These are phyloP conservation scores for Teratosphaeria viscida DNA, from an alignment of 2,329 filamentous ascomycete genomes.

Conservation along the genomic window DNA sequence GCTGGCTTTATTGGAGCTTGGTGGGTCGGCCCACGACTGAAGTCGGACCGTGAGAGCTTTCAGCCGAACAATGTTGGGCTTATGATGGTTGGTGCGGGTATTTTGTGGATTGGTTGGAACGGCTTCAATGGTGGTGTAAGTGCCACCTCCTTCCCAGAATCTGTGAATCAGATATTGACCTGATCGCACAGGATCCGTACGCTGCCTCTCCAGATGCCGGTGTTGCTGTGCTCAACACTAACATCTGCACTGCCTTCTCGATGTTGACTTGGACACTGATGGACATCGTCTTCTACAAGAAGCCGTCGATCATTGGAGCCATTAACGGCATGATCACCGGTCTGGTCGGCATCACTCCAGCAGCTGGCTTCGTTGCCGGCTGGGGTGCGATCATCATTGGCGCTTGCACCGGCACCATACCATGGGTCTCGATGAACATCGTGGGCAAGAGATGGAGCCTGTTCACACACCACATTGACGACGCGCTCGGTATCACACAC, in stretches of 20 bases:
- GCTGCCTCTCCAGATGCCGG: slow-evolving; percentile 40
- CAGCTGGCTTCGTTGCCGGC: slow-evolving; percentile 41
- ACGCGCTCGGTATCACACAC: slow-evolving; percentile 42
- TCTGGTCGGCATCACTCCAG: slow-evolving; percentile 43
- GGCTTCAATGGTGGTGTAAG: slow-evolving; percentile 40
- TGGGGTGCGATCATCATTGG: slow-evolving; percentile 43
- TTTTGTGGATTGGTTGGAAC: slow-evolving; percentile 45
- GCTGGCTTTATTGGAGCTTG: slow-evolving; percentile 39
- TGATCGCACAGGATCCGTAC: slow-evolving; percentile 33
- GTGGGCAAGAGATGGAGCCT: slow-evolving; percentile 41
- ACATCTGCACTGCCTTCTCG: slow-evolving; percentile 39
- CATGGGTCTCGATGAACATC: slow-evolving; percentile 42
- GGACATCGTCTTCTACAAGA: slow-evolving; percentile 39
- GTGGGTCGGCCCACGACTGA: slow-evolving; percentile 39
- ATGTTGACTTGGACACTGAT: slow-evolving; percentile 38
- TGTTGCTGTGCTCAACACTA: slow-evolving; percentile 43
- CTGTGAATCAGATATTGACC: not conserved
- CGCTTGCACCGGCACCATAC: slow-evolving; percentile 33
- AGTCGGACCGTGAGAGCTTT: slow-evolving; percentile 34
- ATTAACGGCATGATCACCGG: slow-evolving; percentile 44
- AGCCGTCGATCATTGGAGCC: slow-evolving; percentile 41
- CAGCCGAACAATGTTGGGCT: slow-evolving; percentile 39
- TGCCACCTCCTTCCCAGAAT: not conserved
- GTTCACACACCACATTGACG: slow-evolving; percentile 47
- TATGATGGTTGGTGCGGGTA: slow-evolving; percentile 38